A percentile compares a stretch with the other conserved stretches of the same genome.
phyloP scores from a whole-genome alignment of 1,139 yeast species.

The Entelexis paramagnoliae region DNA sequence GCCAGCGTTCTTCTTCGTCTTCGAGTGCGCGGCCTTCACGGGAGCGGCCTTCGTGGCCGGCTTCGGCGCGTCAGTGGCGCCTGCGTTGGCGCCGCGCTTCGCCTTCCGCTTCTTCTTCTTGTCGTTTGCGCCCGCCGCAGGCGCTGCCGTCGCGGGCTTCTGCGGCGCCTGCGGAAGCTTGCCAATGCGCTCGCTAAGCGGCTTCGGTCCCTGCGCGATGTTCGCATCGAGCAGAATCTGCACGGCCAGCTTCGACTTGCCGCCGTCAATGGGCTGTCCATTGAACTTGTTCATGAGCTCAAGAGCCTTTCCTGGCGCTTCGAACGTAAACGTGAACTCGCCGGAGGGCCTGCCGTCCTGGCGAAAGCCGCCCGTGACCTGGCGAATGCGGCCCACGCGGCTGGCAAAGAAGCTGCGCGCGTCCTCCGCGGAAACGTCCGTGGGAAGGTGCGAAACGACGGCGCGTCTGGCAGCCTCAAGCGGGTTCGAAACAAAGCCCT shows the following conservation, averaged over 20 bases:
- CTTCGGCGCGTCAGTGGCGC: conserved; percentile 28
- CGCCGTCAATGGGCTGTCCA: conserved; percentile 89
- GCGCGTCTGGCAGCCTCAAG: conserved; percentile 22
- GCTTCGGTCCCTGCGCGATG: conserved; percentile 38
- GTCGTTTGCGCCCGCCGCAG: conserved; percentile 3
- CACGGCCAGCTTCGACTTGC: conserved; percentile 64
- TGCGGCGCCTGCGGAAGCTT: conserved; percentile 10
- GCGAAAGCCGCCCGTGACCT: conserved; percentile 66
- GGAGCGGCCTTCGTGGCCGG: conserved; percentile 23
- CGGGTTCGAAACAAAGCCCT: conserved; percentile 18
- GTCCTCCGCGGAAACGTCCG: conserved; percentile 23
- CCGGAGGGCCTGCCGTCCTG: conserved; percentile 88
- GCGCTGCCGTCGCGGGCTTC: conserved; percentile 28
- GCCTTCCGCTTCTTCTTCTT: conserved; percentile 12
- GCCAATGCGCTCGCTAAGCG: conserved; percentile 58
- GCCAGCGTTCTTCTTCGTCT: background rate
- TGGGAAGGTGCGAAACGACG: conserved; percentile 24
- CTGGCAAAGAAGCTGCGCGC: conserved; percentile 75
- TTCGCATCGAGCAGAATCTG: conserved; percentile 78
- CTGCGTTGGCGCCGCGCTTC: conserved; percentile 24
- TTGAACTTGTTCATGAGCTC: conserved; percentile 76
- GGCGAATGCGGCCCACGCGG: conserved; percentile 76
- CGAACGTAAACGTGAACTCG: conserved; percentile 76
- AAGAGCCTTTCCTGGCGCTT: conserved; percentile 54
- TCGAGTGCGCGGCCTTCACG: conserved; percentile 32